Evolutionary conservation across 176 grass and related monocot genomes (phyloP).

Genomic region (Poa pratensis): DNA sequence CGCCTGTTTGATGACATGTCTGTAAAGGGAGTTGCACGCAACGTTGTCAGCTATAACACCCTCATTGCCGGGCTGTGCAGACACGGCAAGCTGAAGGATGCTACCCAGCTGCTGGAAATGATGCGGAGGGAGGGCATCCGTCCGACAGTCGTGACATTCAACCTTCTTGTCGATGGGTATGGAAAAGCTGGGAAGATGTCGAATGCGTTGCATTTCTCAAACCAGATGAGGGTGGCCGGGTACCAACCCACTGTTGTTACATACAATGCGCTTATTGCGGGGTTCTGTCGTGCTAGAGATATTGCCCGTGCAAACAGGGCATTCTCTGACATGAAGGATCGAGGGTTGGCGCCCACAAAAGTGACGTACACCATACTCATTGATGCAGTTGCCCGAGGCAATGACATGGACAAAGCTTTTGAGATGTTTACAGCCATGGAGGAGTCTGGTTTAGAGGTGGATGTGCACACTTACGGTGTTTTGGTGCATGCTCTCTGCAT

Average conservation of each 20-base stretch:
- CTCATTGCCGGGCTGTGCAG: conserved; percentile 60
- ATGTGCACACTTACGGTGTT: conserved; percentile 59
- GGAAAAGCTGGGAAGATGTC: conserved; percentile 63
- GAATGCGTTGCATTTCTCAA: conserved; percentile 58
- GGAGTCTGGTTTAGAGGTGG: conserved; percentile 57
- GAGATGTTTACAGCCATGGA: conserved; percentile 60
- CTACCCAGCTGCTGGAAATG: conserved; percentile 40
- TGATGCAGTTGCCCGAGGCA: conserved; percentile 60
- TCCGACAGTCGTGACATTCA: conserved; percentile 66
- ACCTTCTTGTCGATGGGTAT: conserved; percentile 67
- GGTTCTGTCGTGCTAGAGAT: conserved; percentile 61
- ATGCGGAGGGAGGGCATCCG: conserved; percentile 59
- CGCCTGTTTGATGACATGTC: conserved; percentile 72
- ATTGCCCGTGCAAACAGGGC: conserved; percentile 45
- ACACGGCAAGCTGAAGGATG: conserved; percentile 48
- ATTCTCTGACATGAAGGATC: conserved; percentile 67
- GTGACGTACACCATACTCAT: conserved; percentile 74
- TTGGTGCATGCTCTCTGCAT: conserved; percentile 58
- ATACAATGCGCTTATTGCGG: conserved; percentile 59
- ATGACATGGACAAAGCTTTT: conserved; percentile 63
- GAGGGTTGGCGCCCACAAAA: conserved; percentile 60
- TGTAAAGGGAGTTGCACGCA: conserved; percentile 49
- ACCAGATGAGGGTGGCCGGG: conserved; percentile 59
- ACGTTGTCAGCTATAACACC: conserved; percentile 67
- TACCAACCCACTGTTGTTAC: conserved; percentile 56